Base-by-base conservation (phyloP, 2,329 filamentous ascomycete species). In the Gaeumannomyces sp. region DNA sequence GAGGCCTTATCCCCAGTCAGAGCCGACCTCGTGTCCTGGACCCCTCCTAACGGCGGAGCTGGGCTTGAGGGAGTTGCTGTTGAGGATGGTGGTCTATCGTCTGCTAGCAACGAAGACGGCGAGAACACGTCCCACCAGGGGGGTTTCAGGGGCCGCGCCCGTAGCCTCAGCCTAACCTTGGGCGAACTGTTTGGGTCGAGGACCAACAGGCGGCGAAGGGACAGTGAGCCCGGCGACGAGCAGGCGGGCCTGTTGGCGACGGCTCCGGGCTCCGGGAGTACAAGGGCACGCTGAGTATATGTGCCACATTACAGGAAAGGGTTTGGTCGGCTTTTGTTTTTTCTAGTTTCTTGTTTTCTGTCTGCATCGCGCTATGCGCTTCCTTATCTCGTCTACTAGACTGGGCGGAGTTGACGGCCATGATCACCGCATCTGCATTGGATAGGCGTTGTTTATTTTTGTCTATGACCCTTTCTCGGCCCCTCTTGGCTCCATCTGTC, bases 161-260 rank as follows among this genome's bases (percentile, higher is more conserved):
- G 66, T 62, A 79, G 76, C 68, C 67, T 79, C 58, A 78, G 77
- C 65, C 74, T 74, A 63, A 76, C 76, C n/a, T 67, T 79, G 4
- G 75, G 75, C 28, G 73, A 71, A 25, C 70, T 79, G 59, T 74
- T 79, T 61, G 70, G 72, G 19, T 71, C 73, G 50, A 74, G 71
- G 65, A 72, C 68, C 65, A 71, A 66, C 65, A 70, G 64, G 31
- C 58, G 64, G 13, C 66, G 64, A 61, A 62, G 61, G 59, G 64
- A 62, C 25, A 61, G 63, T 1, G 67, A 66, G 58, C 58, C 31
- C 10, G 62, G 29, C n/a, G 60, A 62, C 28, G 35, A 62, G 13
- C 50, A 38, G 29, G 33, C 35, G 45, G 45, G 45, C 45, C 45
- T 53, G 22, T 53, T 53, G 45, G 45, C 45, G 22, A n/a, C 45